These are phyloP conservation scores for Hirsutella thompsonii DNA, from an alignment of 2,329 filamentous ascomycete genomes.

Conservation along the genomic window DNA sequence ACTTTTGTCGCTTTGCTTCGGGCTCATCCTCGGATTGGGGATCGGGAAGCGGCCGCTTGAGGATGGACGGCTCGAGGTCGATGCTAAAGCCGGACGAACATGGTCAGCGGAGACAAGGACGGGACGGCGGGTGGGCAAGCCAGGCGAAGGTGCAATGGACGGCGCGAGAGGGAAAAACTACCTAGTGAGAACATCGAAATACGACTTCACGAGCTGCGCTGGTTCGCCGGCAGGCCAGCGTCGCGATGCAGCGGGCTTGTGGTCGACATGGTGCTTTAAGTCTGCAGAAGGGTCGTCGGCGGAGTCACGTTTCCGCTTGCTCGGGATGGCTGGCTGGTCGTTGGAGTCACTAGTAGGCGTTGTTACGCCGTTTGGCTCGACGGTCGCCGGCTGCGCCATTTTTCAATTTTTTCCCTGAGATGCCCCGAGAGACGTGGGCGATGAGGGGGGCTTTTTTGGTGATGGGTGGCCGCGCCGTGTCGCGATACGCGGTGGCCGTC, in stretches of 20 bases:
- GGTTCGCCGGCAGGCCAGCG: conserved; percentile 15
- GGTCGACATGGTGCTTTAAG: conserved; percentile 13
- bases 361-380: conserved; percentile 27
- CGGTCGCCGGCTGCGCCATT: conserved; percentile 28
- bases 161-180: conserved; percentile 10
- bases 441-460: too few relatives aligned
- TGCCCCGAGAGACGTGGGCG: conserved; percentile 9
- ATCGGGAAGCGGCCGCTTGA: conserved; percentile 38
- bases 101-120: background rate
- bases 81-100: conserved; percentile 25
- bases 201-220: conserved; percentile 24
- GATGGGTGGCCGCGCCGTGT: conserved; percentile 19
- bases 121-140: background rate
- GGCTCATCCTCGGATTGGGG: conserved; percentile 33
- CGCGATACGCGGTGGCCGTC: conserved; percentile 24
- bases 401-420: conserved; percentile 2
- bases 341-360: conserved; percentile 19
- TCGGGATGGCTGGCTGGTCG: conserved; percentile 20
- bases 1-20: conserved; percentile 47
- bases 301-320: conserved; percentile 48
- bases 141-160: background rate
- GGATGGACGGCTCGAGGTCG: conserved; percentile 40
- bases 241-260: conserved; percentile 10
- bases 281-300: conserved; percentile 17
- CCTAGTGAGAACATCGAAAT: conserved; percentile 24